phyloP scores from a whole-genome alignment of 2,329 filamentous ascomycete species.

The Colletotrichum sp. region DNA sequence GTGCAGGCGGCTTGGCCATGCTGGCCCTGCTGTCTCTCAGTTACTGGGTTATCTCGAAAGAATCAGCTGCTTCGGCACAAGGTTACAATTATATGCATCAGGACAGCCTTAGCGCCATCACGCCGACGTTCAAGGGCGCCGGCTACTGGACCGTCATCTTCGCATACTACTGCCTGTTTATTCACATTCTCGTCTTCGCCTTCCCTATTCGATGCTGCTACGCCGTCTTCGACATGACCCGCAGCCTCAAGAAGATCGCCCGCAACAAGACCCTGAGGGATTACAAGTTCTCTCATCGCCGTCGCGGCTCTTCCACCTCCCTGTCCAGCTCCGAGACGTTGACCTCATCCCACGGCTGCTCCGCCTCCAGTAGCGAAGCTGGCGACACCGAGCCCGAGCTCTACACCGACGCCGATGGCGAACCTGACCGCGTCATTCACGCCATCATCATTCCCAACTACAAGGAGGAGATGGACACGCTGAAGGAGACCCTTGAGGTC shows the following conservation, averaged over 20 bases:
- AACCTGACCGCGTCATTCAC: conserved; percentile 59
- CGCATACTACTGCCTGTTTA: conserved; percentile 68
- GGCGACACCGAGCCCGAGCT: conserved; percentile 55
- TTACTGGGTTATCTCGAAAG: conserved; percentile 60
- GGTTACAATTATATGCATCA: conserved; percentile 48
- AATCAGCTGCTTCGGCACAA: conserved; percentile 48
- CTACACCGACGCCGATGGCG: conserved; percentile 48
- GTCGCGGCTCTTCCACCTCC: conserved; percentile 59
- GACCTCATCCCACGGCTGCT: conserved; percentile 50
- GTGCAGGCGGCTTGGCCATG: conserved; percentile 61
- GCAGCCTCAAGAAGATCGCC: conserved; percentile 49
- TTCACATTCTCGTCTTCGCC: conserved; percentile 67
- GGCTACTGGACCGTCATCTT: conserved; percentile 60
- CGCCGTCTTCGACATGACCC: conserved; percentile 63
- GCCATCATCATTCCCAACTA: conserved; percentile 77
- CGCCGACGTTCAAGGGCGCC: conserved; percentile 41
- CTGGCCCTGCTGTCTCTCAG: conserved; percentile 52
- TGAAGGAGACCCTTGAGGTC: conserved; percentile 72
- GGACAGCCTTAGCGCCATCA: conserved; percentile 37
- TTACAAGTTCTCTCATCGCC: conserved; percentile 50
- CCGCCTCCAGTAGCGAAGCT: conserved; percentile 54
- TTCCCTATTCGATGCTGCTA: conserved; percentile 69
- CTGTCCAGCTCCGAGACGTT: conserved; percentile 62
- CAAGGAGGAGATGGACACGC: conserved; percentile 72
- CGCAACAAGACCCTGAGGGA: conserved; percentile 51